phyloP scores from a whole-genome alignment of 352 stramenopile genomes.

The Pythium oligandrum region DNA sequence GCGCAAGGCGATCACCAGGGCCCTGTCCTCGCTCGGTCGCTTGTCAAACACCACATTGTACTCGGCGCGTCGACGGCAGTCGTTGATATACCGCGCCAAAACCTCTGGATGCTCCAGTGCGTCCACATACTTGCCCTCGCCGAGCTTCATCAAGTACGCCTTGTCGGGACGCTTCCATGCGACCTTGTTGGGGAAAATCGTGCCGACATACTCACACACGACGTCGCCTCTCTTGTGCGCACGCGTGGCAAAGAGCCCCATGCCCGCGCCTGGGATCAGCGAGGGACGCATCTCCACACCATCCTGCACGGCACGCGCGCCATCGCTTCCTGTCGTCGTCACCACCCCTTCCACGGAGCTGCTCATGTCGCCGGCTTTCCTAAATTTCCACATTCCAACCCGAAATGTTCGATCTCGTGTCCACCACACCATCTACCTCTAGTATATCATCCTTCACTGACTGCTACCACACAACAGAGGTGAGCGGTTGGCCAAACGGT shows the following conservation, averaged over 20 bases:
- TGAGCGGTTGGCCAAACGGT: too few species aligned
- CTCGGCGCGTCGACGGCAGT: conserved; percentile 45
- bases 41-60: conserved; percentile 83
- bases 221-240: conserved; percentile 14
- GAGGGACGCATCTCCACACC: conserved; percentile 42
- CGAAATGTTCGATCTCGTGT: too few species aligned
- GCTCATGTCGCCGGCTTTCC: too few species aligned
- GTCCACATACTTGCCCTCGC: conserved; percentile 72
- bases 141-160: conserved; percentile 78
- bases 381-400: too few species aligned
- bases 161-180: conserved; percentile 65
- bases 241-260: conserved; percentile 40
- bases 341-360: too few species aligned
- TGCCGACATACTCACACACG: conserved; percentile 26
- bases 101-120: conserved; percentile 39
- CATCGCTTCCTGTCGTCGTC: conserved; percentile 12
- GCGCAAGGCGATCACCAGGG: conserved; percentile 51
- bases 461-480: too few species aligned
- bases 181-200: conserved; percentile 25
- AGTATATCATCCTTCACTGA: too few species aligned
- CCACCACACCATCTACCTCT: too few species aligned
- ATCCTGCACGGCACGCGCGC: conserved; percentile 10
- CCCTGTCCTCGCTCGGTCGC: conserved; percentile 34
- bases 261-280: conserved; percentile 41
- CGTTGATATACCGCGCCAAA: conserved; percentile 76